phyloP scores from a whole-genome alignment of 2,329 filamentous ascomycete genomes.

The Pseudocercospora crystallina region DNA sequence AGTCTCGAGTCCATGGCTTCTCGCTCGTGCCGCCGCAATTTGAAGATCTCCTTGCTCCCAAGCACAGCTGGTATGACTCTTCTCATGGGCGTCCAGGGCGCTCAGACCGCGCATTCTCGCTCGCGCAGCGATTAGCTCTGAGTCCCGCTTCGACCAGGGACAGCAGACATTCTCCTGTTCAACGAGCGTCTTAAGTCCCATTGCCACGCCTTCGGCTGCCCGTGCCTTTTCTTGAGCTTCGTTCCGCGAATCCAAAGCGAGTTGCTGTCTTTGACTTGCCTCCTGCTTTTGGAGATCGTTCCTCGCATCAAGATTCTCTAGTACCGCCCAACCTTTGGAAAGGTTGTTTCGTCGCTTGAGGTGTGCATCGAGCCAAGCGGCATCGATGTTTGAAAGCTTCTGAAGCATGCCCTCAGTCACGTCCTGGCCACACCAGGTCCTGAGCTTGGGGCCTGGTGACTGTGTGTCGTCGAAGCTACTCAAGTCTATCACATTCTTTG shows the following conservation, averaged over 20 bases:
- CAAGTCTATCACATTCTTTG: slow-evolving; percentile 27
- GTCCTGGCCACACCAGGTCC: slow-evolving; percentile 30
- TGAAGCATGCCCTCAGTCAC: slow-evolving; percentile 6
- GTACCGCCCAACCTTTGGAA: no score
- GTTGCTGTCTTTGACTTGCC: neutral
- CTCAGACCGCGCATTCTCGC: slow-evolving; percentile 13
- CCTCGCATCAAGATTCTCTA: neutral
- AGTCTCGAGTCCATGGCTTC: slow-evolving; percentile 16
- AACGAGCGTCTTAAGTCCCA: neutral
- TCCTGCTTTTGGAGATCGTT: neutral
- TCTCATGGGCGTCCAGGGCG: slow-evolving; percentile 1
- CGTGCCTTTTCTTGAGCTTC: slow-evolving; percentile 3
- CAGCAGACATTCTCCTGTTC: slow-evolving; percentile 13
- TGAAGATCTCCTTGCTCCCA: slow-evolving; percentile 3
- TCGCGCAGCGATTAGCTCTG: slow-evolving; percentile 3
- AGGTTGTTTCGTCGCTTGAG: no score
- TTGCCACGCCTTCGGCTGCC: neutral
- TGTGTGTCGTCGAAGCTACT: slow-evolving; percentile 19
- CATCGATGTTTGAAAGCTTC: slow-evolving; percentile 3
- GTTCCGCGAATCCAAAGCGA: slow-evolving; percentile 2
- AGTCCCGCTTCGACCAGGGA: neutral
- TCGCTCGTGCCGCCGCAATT: slow-evolving; percentile 7
- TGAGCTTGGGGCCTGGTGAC: slow-evolving; percentile 7
- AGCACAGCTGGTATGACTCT: neutral
- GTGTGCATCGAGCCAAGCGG: no score